Percentiles rank a stretch among this genome's conserved stretches.
phyloP scores from a whole-genome alignment of 2,329 filamentous ascomycete species.

The Leptographium radiaticola region DNA sequence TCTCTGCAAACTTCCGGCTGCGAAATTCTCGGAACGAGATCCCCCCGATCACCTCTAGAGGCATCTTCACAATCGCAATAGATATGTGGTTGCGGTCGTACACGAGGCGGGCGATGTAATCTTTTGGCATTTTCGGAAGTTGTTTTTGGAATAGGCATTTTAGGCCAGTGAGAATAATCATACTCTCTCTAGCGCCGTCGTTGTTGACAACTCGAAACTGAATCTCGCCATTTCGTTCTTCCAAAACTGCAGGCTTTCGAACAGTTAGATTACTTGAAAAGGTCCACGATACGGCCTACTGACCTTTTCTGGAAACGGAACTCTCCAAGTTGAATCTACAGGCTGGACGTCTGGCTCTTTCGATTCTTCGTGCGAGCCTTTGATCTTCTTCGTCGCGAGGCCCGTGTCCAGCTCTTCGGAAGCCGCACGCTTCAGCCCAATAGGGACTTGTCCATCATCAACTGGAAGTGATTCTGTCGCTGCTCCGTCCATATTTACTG shows the following conservation, averaged over 20 bases:
- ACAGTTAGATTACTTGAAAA: not conserved
- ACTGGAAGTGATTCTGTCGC: too few relatives aligned
- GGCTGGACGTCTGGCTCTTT: too few relatives aligned
- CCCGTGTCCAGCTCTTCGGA: too few relatives aligned
- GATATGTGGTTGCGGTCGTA: constrained; percentile 95
- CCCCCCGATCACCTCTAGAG: constrained; percentile 86
- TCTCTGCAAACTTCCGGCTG: constrained; percentile 85
- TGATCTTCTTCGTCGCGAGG: too few relatives aligned
- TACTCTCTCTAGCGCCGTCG: constrained; percentile 72
- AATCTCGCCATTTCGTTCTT: constrained; percentile 88
- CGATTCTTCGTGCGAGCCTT: too few relatives aligned
- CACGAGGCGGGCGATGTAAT: constrained; percentile 93
- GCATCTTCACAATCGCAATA: constrained; percentile 95
- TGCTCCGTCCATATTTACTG: too few relatives aligned
- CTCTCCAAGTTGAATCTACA: too few relatives aligned
- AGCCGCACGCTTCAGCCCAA: too few relatives aligned
- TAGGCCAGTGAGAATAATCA: constrained; percentile 86
- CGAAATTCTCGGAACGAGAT: constrained; percentile 96
- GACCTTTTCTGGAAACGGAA: constrained; percentile 84
- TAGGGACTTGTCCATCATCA: too few relatives aligned
- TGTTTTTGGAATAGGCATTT: constrained; percentile 99
- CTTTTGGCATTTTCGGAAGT: constrained; percentile 97
- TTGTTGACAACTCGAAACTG: constrained; percentile 98
- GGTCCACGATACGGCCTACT: not conserved
- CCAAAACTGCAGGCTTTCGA: constrained; percentile 62